Base-by-base conservation (phyloP, 2,329 filamentous ascomycete genomes). In the Neopestalotiopsis sp. region DNA sequence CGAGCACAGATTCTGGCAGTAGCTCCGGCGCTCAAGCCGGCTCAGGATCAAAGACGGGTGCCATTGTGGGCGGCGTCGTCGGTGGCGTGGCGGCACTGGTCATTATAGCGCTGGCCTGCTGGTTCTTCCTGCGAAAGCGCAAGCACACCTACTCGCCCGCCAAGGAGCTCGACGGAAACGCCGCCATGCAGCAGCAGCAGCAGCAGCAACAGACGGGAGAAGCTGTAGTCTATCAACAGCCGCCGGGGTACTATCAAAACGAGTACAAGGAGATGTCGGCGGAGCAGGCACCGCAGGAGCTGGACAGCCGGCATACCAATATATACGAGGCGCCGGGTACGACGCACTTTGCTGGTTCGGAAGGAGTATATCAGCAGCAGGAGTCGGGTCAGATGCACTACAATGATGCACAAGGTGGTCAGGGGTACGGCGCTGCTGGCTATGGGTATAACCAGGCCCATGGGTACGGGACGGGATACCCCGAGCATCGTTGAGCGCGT, bases 41-140 rank as follows among this genome's bases (percentile, higher is more conserved):
- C 17, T 20, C 57, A 9, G 57, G 57, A 3, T 59, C 57, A 4
- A 40, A 58, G 10, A 40, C 64, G 4, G 70, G 71, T 42, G 67
- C 59, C 57, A 76, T 78, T 42, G 73, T 73, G 13, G 76, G 75
- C 12, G 70, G 74, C 32, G 71, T 71, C 0, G 71, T 77, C n/a
- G 76, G 74, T 28, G 75, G 75, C 67, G 70, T 70, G 9, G 32
- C 70, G 7, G 70, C 64, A 3, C 42, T 71, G 34, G 70, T 68
- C n/a, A 65, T 65, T 20, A 65, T 65, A 24, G 59, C 57, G 14
- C 57, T 59, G 28, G 57, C 30, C 28, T 30, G 24, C 24, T 59
- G 57, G 57, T n/a, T 59, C 24, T 7, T 59, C 30, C 14, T 34
- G 10, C 57, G 57, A 14, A 30, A 24, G 12, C 57, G 57, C 28